Conservation (phyloP, 2,329 filamentous ascomycete genomes). For the Colletotrichum truncatum region DNA sequence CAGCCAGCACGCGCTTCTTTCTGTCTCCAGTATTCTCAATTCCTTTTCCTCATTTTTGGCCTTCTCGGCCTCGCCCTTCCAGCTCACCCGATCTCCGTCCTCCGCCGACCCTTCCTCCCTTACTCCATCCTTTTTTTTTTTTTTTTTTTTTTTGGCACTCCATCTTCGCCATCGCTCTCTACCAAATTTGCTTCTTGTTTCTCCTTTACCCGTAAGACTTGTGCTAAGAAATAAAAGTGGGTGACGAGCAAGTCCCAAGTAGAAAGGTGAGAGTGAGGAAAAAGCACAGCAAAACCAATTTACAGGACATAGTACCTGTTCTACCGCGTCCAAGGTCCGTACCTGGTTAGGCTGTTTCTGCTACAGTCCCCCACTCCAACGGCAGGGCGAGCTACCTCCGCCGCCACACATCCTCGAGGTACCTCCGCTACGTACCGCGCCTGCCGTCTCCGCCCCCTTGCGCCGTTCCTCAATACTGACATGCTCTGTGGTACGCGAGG, state of each 20-base stretch:
- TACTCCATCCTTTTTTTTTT: slow-evolving; percentile 5
- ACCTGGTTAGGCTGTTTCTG: slow-evolving; percentile 14
- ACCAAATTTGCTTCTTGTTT: neutral
- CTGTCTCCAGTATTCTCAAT: slow-evolving; percentile 1
- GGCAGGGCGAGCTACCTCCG: slow-evolving; percentile 21
- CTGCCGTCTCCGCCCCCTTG: slow-evolving; percentile 14
- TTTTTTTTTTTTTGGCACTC: no score
- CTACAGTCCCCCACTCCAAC: slow-evolving; percentile 5
- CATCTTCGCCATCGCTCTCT: neutral
- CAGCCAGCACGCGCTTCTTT: slow-evolving; percentile 19
- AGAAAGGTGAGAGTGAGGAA: neutral
- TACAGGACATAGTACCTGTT: slow-evolving; percentile 19
- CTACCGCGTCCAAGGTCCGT: neutral
- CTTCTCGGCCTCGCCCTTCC: neutral
- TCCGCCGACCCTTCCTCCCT: neutral
- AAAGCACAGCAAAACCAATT: slow-evolving; percentile 15
- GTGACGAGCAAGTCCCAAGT: neutral
- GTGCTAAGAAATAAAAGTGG: neutral
- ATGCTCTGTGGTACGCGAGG: slow-evolving; percentile 4
- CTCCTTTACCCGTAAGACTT: neutral
- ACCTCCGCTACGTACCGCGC: slow-evolving; percentile 1
- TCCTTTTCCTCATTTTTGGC: neutral
- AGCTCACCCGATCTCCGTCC: neutral
- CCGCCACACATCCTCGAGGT: neutral
- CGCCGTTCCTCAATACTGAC: neutral